Conservation (phyloP, 352 stramenopile species). For the Pythium grandisporangium region DNA sequence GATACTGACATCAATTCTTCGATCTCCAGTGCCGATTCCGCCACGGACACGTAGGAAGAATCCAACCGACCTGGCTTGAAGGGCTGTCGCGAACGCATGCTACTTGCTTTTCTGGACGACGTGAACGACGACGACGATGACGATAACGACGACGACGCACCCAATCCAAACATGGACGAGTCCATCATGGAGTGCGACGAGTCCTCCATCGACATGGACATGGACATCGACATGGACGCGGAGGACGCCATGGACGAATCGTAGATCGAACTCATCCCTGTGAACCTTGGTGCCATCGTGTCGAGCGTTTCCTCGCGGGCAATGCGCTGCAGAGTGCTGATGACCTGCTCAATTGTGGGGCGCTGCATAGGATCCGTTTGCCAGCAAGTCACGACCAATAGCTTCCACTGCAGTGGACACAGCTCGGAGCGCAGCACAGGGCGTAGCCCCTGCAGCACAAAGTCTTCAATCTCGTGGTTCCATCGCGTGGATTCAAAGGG, state of each 20-base stretch:
- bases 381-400: conserved; percentile 79
- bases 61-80: conserved; percentile 6
- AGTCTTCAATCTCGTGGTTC: conserved; percentile 83
- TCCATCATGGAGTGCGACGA: no score
- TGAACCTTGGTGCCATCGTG: conserved; percentile 20
- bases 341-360: conserved; percentile 83
- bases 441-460: conserved; percentile 60
- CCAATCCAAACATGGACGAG: no score
- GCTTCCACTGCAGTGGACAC: conserved; percentile 69
- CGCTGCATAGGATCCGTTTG: conserved; percentile 68
- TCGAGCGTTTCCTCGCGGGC: conserved; percentile 70
- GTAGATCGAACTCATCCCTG: conserved; percentile 15
- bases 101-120: no score
- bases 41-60: conserved; percentile 16
- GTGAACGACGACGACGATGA: conserved; percentile 3
- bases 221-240: conserved; percentile 10
- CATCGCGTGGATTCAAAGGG: conserved; percentile 76
- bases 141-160: no score
- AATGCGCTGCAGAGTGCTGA: conserved; percentile 71
- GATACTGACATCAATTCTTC: no score
- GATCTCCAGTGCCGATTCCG: no score
- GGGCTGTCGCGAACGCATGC: no score
- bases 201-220: conserved; percentile 1
- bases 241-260: conserved; percentile 11
- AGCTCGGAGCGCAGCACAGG: conserved; percentile 56